Conservation (phyloP, 805 yeast species). For the Metschnikowia lunata region DNA sequence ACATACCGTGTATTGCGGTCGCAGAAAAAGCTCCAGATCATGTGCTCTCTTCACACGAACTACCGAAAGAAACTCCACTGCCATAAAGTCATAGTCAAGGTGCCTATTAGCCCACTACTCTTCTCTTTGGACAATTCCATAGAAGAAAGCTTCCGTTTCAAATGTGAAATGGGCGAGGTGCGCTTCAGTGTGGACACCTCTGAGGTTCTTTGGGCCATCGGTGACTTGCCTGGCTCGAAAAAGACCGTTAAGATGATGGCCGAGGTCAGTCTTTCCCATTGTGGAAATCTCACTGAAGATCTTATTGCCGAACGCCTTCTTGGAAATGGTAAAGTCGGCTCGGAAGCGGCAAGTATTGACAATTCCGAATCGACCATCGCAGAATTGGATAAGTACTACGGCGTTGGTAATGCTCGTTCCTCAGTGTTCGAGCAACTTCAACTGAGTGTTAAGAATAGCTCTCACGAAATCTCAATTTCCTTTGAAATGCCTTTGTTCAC, state of each 20-base stretch:
- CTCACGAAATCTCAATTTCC: conserved; percentile 19
- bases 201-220: conserved; percentile 69
- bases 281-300: conserved; percentile 1
- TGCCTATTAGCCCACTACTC: conserved; percentile 36
- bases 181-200: conserved; percentile 66
- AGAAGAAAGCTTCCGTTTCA: conserved; percentile 25
- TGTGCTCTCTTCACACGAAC: conserved; percentile 32
- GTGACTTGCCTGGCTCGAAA: conserved; percentile 57
- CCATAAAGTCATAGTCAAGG: conserved; percentile 24
- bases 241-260: conserved; percentile 51
- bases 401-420: conserved; percentile 33
- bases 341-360: neutral
- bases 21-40: conserved; percentile 27
- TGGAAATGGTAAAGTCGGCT: neutral
- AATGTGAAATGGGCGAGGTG: conserved; percentile 68
- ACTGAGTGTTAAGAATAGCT: conserved; percentile 11
- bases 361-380: conserved; percentile 6
- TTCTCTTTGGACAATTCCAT: conserved; percentile 20
- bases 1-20: conserved; percentile 23
- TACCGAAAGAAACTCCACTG: conserved; percentile 35
- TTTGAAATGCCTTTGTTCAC: conserved; percentile 47
- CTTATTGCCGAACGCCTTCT: conserved; percentile 1
- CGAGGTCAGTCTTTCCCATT: conserved; percentile 30
- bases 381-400: conserved; percentile 26
- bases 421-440: conserved; percentile 22